These are phyloP conservation scores for Obba rivulosa DNA, from an alignment of 768 basidiomycete genomes.

Conservation along the genomic window DNA sequence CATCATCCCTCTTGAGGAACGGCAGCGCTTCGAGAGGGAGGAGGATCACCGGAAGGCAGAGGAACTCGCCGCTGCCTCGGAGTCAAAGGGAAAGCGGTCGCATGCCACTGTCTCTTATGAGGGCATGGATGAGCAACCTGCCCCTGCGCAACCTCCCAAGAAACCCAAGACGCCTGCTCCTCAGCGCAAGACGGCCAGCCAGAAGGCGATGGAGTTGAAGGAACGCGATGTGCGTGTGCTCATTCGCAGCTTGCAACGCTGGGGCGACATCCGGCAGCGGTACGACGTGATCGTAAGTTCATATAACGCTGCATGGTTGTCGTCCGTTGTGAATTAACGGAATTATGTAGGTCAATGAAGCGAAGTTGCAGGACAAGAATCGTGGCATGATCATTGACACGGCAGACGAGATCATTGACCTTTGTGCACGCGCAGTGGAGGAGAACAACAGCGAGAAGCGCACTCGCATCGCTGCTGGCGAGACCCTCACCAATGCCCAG, in stretches of 20 bases:
- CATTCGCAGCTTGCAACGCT: conserved; percentile 91
- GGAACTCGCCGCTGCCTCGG: conserved; percentile 62
- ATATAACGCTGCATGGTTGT: not conserved
- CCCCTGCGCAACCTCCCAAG: conserved; percentile 57
- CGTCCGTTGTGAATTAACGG: not conserved
- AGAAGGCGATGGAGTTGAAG: conserved; percentile 95
- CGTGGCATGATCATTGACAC: conserved; percentile 86
- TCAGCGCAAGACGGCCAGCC: conserved; percentile 84
- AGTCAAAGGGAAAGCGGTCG: conserved; percentile 73
- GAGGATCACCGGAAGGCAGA: conserved; percentile 72
- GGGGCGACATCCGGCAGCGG: conserved; percentile 94
- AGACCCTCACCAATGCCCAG: conserved; percentile 86
- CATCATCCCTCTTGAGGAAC: conserved; percentile 92
- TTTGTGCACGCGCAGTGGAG: conserved; percentile 78
- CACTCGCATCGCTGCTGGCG: conserved; percentile 69
- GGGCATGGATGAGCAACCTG: conserved; percentile 84
- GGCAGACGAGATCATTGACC: conserved; percentile 86
- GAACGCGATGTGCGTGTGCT: conserved; percentile 95
- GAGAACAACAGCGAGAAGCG: conserved; percentile 82
- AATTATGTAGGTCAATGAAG: conserved; percentile 65
- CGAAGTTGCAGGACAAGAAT: conserved; percentile 92
- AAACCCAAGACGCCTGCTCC: conserved; percentile 69
- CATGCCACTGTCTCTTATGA: conserved; percentile 88
- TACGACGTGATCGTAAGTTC: conserved; percentile 87
- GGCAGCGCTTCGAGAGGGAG: conserved; percentile 78